These are phyloP conservation scores for Ophiostoma populinum DNA, from an alignment of 2,329 filamentous ascomycete species.

Conservation along the genomic window DNA sequence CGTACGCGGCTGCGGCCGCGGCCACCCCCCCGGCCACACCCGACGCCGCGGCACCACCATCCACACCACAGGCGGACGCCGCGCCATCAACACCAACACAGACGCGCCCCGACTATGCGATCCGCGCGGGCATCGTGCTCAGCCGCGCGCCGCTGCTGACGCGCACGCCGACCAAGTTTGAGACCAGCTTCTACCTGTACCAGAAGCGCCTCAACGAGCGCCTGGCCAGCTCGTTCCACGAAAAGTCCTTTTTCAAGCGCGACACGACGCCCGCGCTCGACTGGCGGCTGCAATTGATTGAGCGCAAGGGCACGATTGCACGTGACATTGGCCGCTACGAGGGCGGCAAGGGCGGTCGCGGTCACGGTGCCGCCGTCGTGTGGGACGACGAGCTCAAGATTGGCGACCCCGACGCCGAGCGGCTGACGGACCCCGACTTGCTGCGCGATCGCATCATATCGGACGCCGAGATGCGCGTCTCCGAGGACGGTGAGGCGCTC, in stretches of 20 bases:
- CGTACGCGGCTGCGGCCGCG: conserved; percentile 5
- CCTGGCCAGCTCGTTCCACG: conserved; percentile 68
- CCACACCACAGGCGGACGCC: conserved; percentile 12
- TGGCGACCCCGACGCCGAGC: conserved; percentile 43
- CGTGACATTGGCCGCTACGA: conserved; percentile 74
- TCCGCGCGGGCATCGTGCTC: conserved; percentile 57
- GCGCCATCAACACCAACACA: conserved; percentile 15
- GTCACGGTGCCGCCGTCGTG: conserved; percentile 30
- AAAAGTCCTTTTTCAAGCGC: conserved; percentile 88
- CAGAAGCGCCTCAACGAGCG: conserved; percentile 94
- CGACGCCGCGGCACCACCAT: conserved; percentile 1
- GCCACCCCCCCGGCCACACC: background rate
- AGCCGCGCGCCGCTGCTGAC: conserved; percentile 81
- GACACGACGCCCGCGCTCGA: conserved; percentile 71
- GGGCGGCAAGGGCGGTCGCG: conserved; percentile 23
- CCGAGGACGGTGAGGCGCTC: conserved; percentile 42
- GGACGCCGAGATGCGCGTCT: conserved; percentile 52
- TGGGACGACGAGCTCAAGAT: conserved; percentile 89
- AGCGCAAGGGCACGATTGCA: conserved; percentile 55
- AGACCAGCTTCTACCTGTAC: conserved; percentile 89
- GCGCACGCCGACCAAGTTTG: conserved; percentile 67
- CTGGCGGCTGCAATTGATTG: conserved; percentile 72
- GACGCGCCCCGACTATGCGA: conserved; percentile 23
- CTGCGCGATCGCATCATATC: conserved; percentile 52
- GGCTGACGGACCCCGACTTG: conserved; percentile 32